Evolutionary conservation across 345 rosid genomes (phyloP).

Genomic region (Ceriops zippeliana): DNA sequence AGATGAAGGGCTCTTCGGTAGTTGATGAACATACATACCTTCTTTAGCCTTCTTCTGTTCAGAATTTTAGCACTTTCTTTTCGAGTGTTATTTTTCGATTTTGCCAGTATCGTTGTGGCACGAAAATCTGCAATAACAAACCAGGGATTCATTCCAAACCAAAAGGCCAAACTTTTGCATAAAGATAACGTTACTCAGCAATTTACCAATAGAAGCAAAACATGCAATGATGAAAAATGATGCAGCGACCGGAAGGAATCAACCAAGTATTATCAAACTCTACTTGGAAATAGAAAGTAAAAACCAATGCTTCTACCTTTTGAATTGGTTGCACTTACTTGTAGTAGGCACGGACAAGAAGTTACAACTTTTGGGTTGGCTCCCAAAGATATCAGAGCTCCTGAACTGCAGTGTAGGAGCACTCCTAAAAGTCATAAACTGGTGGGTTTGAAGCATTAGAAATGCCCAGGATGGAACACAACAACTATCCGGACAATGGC

Average conservation of each 20-base stretch:
- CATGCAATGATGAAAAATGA: neutral
- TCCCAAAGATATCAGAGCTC: conserved; percentile 29
- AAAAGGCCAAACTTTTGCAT: neutral
- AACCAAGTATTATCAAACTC: neutral
- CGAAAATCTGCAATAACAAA: conserved; percentile 21
- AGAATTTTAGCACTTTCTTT: conserved; percentile 63
- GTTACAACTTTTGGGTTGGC: conserved; percentile 11
- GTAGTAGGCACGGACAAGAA: conserved; percentile 13
- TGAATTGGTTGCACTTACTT: conserved; percentile 26
- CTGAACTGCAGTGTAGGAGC: conserved; percentile 30
- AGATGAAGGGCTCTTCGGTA: neutral
- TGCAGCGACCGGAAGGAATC: neutral
- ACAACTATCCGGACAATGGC: neutral
- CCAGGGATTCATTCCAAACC: neutral
- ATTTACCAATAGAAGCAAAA: neutral
- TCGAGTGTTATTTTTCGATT: conserved; percentile 49
- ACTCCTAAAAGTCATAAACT: conserved; percentile 22
- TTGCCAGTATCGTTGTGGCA: conserved; percentile 36
- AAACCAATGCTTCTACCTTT: neutral
- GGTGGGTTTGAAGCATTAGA: neutral
- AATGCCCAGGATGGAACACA: neutral
- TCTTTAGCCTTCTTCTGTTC: conserved; percentile 61
- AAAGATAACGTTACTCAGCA: neutral
- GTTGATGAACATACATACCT: conserved; percentile 38
- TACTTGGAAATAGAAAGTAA: neutral